phyloP scores from a whole-genome alignment of 192 early-diverging fungal genomes.

The Backusella luteola region DNA sequence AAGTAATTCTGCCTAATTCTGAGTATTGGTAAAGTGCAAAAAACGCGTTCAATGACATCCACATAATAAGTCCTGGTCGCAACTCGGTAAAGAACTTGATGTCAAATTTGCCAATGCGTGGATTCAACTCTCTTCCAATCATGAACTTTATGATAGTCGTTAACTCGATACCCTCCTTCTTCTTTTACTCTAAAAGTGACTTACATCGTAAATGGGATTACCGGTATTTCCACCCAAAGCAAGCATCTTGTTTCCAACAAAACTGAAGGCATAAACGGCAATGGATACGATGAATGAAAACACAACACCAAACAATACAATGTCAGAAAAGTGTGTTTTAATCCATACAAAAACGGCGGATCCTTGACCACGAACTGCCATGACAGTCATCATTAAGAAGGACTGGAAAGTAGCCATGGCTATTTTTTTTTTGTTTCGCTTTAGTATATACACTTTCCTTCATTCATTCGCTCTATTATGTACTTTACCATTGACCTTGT shows the following conservation, averaged over 20 bases:
- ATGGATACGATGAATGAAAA: conserved; percentile 64
- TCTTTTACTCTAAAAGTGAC: background rate
- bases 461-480: background rate
- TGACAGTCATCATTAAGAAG: conserved; percentile 48
- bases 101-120: conserved; percentile 79
- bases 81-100: conserved; percentile 94
- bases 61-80: conserved; percentile 91
- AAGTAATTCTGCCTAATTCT: conserved; percentile 63
- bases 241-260: conserved; percentile 64
- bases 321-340: conserved; percentile 70
- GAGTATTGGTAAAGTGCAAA: conserved; percentile 77
- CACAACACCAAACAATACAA: conserved; percentile 64
- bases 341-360: conserved; percentile 71
- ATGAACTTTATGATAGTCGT: conserved; percentile 59
- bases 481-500: conserved; percentile 76
- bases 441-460: background rate
- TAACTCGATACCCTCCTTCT: background rate
- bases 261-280: conserved; percentile 74
- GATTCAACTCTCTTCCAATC: conserved; percentile 95
- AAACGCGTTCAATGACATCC: conserved; percentile 76
- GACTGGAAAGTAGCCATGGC: conserved; percentile 45
- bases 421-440: background rate
- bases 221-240: conserved; percentile 87
- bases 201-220: conserved; percentile 81
- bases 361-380: conserved; percentile 53